Evolutionary conservation across 106 monocot species (phyloP).

Genomic region (Acanthochlamys bracteata): DNA sequence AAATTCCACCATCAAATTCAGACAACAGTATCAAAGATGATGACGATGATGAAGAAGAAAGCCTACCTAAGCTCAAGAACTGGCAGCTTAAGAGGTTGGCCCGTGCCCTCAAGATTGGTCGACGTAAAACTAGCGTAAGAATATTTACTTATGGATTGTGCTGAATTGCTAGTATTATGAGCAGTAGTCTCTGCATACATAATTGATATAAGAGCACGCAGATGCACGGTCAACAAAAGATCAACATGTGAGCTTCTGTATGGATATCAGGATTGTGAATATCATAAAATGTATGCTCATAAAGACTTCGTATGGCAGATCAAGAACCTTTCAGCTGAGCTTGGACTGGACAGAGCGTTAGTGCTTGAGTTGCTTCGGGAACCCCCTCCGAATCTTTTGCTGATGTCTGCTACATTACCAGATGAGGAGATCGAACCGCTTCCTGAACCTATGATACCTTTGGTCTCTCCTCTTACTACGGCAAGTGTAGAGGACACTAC

Average conservation of each 20-base stretch:
- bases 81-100: slow-evolving; percentile 88
- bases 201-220: too few species aligned
- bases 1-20: not conserved
- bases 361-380: slow-evolving; percentile 88
- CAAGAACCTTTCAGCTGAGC: slow-evolving; percentile 80
- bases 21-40: slow-evolving; percentile 18
- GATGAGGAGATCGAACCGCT: slow-evolving; percentile 34
- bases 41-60: slow-evolving; percentile 24
- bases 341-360: slow-evolving; percentile 68
- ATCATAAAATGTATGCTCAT: too few species aligned
- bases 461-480: slow-evolving; percentile 11
- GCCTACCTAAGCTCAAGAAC: slow-evolving; percentile 58
- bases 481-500: slow-evolving; percentile 17
- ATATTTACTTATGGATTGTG: not conserved
- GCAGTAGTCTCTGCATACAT: not conserved
- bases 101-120: slow-evolving; percentile 65
- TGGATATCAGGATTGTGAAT: too few species aligned
- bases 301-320: slow-evolving; percentile 31
- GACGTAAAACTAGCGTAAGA: slow-evolving; percentile 76
- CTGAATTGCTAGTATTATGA: not conserved
- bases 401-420: slow-evolving; percentile 71
- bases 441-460: slow-evolving; percentile 16
- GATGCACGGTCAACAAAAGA: not conserved
- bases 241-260: too few species aligned
- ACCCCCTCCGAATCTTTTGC: slow-evolving; percentile 76